Conservation (phyloP, 768 basidiomycete species). For the Galerina marginata region DNA sequence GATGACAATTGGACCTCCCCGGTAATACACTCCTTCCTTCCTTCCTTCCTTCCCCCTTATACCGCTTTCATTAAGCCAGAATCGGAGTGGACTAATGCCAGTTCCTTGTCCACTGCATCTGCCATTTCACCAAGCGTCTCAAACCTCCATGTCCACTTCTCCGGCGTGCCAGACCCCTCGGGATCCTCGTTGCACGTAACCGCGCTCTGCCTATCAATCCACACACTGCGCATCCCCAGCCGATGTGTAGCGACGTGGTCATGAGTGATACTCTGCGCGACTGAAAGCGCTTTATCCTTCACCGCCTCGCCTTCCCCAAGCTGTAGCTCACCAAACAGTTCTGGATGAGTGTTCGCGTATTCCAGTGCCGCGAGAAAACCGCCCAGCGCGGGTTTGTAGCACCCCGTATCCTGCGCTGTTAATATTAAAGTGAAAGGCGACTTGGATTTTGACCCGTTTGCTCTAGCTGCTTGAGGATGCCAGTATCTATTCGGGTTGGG, state of each 20-base stretch:
- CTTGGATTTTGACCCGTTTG: conserved; percentile 33
- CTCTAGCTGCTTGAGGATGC: conserved; percentile 44
- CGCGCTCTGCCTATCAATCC: conserved; percentile 65
- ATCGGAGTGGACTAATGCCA: not conserved
- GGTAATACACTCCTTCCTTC: no score
- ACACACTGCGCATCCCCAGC: conserved; percentile 63
- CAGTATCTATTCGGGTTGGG: conserved; percentile 43
- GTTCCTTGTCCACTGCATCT: conserved; percentile 56
- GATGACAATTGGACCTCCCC: no score
- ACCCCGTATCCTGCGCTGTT: conserved; percentile 75
- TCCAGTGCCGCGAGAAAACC: conserved; percentile 58
- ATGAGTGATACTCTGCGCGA: conserved; percentile 71
- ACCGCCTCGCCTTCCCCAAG: conserved; percentile 31
- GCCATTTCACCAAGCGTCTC: conserved; percentile 66
- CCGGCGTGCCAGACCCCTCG: conserved; percentile 27
- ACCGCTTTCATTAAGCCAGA: no score
- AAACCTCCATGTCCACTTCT: conserved; percentile 58
- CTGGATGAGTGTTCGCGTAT: conserved; percentile 44
- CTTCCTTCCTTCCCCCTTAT: no score
- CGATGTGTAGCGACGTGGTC: conserved; percentile 68
- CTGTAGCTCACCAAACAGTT: conserved; percentile 38
- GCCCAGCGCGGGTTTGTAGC: conserved; percentile 70
- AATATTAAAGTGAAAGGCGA: conserved; percentile 71
- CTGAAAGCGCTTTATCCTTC: conserved; percentile 60
- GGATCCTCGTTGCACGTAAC: conserved; percentile 47